Evolutionary conservation across 2,329 filamentous ascomycete genomes (phyloP).

Genomic region (Colletotrichum siamense): DNA sequence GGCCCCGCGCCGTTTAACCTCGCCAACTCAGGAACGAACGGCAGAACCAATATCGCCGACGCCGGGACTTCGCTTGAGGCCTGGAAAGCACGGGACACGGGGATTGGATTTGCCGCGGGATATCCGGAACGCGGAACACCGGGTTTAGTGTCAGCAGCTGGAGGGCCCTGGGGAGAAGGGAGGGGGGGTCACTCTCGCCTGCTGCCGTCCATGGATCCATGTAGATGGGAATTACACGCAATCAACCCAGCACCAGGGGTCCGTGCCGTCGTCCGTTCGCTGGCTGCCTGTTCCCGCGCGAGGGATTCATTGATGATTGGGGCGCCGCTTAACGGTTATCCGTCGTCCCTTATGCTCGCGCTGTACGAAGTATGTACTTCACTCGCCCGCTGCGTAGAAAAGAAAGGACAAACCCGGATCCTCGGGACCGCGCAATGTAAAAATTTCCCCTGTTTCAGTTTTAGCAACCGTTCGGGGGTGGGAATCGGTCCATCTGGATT

Average conservation of each 20-base stretch:
- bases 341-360: too few relatives aligned
- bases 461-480: background rate
- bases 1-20: background rate
- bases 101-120: background rate
- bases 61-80: background rate
- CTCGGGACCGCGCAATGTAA: background rate
- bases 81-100: background rate
- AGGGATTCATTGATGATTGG: background rate
- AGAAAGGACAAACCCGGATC: background rate
- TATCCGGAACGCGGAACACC: background rate
- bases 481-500: background rate
- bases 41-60: background rate
- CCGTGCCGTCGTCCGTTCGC: background rate
- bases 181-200: background rate
- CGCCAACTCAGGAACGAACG: background rate
- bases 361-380: background rate
- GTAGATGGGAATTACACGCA: background rate
- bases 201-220: background rate
- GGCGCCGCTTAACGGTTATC: background rate
- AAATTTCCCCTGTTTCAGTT: constrained; percentile 12
- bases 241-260: background rate
- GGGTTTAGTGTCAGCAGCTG: background rate
- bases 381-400: background rate
- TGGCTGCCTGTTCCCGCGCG: background rate
- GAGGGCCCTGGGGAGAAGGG: background rate